These are phyloP conservation scores for Candida dendrica DNA, from an alignment of 805 yeast genomes.

Conservation along the genomic window DNA sequence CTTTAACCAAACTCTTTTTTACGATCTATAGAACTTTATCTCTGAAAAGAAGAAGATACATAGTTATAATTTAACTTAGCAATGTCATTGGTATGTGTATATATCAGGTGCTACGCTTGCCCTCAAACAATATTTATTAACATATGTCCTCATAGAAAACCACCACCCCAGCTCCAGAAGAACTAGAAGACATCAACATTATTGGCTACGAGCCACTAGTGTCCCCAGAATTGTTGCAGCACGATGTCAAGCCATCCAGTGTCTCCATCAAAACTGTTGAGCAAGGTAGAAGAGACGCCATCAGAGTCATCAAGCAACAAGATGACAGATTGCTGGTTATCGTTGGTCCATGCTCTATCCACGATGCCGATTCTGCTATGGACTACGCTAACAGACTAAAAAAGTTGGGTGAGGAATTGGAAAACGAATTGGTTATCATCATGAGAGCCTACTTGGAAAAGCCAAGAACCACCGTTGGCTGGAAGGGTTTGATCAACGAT, in stretches of 20 bases:
- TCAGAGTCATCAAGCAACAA: constrained; percentile 61
- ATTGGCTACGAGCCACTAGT: constrained; percentile 90
- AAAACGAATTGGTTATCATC: constrained; percentile 71
- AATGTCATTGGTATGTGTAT: background rate
- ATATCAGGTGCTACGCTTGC: too few relatives aligned
- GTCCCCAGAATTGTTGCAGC: constrained; percentile 86
- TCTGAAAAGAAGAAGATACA: too few relatives aligned
- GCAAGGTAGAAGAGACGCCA: constrained; percentile 72
- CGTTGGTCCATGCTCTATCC: constrained; percentile 97
- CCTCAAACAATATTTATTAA: too few relatives aligned
- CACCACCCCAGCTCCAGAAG: constrained; percentile 17
- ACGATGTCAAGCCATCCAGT: constrained; percentile 66
- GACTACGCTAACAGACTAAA: constrained; percentile 75
- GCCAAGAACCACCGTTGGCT: constrained; percentile 98
- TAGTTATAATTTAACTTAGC: background rate
- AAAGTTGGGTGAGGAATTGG: constrained; percentile 59
- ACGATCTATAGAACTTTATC: background rate
- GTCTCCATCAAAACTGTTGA: constrained; percentile 56
- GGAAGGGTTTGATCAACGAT: constrained; percentile 97
- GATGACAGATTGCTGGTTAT: constrained; percentile 83
- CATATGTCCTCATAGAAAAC: constrained; percentile 1
- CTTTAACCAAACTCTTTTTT: background rate
- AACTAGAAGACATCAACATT: constrained; percentile 66
- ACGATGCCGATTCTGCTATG: constrained; percentile 82
- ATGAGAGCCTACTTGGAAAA: constrained; percentile 98